A percentile compares a stretch with the other conserved stretches of the same genome.
These are phyloP conservation scores for Saccharomycopsis fibuligera DNA, from an alignment of 805 yeast genomes.

Conservation along the genomic window DNA sequence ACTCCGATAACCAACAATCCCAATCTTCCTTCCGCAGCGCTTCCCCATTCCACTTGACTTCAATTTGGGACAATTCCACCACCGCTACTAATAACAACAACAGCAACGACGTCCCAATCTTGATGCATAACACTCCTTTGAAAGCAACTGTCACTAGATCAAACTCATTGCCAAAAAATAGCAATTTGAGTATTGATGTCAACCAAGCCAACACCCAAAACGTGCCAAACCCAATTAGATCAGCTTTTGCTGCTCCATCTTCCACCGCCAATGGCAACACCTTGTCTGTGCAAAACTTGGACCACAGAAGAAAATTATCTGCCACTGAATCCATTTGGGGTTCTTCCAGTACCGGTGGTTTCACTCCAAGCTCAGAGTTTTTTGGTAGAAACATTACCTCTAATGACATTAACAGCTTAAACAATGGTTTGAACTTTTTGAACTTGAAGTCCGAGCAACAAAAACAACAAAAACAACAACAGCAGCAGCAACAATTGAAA, in stretches of 20 bases:
- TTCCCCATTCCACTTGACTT: constrained; percentile 10
- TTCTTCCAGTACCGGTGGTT: neutral
- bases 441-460: constrained; percentile 3
- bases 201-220: constrained; percentile 13
- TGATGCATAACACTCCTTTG: neutral
- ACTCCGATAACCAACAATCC: neutral
- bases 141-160: constrained; percentile 1
- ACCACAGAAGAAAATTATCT: constrained; percentile 10
- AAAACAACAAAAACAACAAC: neutral
- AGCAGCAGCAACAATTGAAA: constrained; percentile 8
- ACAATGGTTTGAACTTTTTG: constrained; percentile 11
- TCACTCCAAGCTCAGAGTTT: constrained; percentile 18
- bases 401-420: constrained; percentile 5
- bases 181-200: constrained; percentile 14
- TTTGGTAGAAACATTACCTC: constrained; percentile 17
- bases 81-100: neutral
- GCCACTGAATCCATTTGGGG: constrained; percentile 18
- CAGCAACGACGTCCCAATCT: neutral
- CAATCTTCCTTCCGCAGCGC: constrained; percentile 1
- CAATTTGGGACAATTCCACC: constrained; percentile 9
- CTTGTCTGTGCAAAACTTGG: constrained; percentile 1
- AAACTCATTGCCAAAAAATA: constrained; percentile 5
- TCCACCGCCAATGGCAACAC: neutral
- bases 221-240: constrained; percentile 9
- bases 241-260: constrained; percentile 5